Conservation (phyloP, 805 yeast genomes). For the Candida xyloterini region DNA sequence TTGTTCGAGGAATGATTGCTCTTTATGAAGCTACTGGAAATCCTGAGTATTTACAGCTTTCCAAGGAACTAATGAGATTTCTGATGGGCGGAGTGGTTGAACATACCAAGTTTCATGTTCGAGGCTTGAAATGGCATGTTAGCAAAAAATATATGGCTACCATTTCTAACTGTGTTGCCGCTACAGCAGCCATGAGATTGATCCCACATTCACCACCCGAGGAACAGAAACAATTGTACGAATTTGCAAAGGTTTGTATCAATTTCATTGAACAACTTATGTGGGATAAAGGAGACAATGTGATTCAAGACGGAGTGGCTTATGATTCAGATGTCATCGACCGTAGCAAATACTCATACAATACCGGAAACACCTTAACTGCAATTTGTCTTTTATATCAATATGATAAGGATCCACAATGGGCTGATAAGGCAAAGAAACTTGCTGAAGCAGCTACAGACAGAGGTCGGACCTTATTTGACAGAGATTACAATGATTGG, state of each 20-base stretch:
- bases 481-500: slow-evolving; percentile 54
- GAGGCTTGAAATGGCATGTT: slow-evolving; percentile 67
- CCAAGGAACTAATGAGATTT: slow-evolving; percentile 56
- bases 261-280: slow-evolving; percentile 54
- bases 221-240: slow-evolving; percentile 37
- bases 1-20: slow-evolving; percentile 60
- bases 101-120: slow-evolving; percentile 45
- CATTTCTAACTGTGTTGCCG: slow-evolving; percentile 66
- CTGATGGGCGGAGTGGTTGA: slow-evolving; percentile 67
- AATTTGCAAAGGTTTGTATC: slow-evolving; percentile 55
- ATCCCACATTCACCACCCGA: slow-evolving; percentile 47
- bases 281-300: slow-evolving; percentile 52
- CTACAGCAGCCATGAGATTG: slow-evolving; percentile 56
- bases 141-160: slow-evolving; percentile 58
- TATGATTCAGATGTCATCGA: slow-evolving; percentile 45
- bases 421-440: slow-evolving; percentile 45
- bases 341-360: slow-evolving; percentile 62
- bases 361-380: slow-evolving; percentile 63
- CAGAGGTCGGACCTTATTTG: slow-evolving; percentile 53
- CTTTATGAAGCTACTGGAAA: slow-evolving; percentile 68
- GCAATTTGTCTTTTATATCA: slow-evolving; percentile 49
- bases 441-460: slow-evolving; percentile 60
- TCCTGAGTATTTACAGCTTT: slow-evolving; percentile 49
- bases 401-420: slow-evolving; percentile 47
- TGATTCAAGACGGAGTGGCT: slow-evolving; percentile 61